A percentile compares a stretch with the other conserved stretches of the same genome.
Evolutionary conservation across 176 grass and related monocot genomes (phyloP).

Genomic region (Saccharum spontaneum): DNA sequence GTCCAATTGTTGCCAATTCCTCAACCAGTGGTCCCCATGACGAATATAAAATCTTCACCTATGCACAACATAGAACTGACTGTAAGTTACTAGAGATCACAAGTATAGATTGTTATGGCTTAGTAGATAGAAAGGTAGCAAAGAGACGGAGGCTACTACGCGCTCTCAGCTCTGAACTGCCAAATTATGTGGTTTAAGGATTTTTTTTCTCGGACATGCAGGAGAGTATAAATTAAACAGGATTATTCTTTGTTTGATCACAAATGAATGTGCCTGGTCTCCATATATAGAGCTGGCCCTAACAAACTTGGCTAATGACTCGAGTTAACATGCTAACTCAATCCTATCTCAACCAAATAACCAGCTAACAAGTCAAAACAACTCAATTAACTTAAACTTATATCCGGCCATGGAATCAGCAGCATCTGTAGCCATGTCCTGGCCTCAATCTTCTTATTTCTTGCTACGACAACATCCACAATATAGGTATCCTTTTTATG

Average conservation of each 20-base stretch:
- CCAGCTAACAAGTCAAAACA: not conserved
- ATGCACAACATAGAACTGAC: constrained; percentile 22
- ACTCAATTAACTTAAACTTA: not conserved
- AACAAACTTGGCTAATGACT: not conserved
- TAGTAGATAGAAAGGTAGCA: too few relatives aligned
- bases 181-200: not conserved
- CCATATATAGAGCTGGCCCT: not conserved
- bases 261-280: not conserved
- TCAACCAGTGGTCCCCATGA: constrained; percentile 55
- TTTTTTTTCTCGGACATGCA: not conserved
- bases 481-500: not conserved
- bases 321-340: not conserved
- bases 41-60: constrained; percentile 53
- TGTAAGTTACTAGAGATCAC: not conserved
- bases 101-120: too few relatives aligned
- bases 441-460: not conserved
- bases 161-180: too few relatives aligned
- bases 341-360: not conserved
- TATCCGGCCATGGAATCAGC: not conserved
- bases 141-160: too few relatives aligned
- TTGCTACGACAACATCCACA: not conserved
- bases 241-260: not conserved
- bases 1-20: constrained; percentile 72
- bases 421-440: not conserved
- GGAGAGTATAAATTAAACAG: not conserved